These are phyloP conservation scores for Trichosporon coremiiforme DNA, from an alignment of 1,284 basidiomycete genomes.

Conservation along the genomic window DNA sequence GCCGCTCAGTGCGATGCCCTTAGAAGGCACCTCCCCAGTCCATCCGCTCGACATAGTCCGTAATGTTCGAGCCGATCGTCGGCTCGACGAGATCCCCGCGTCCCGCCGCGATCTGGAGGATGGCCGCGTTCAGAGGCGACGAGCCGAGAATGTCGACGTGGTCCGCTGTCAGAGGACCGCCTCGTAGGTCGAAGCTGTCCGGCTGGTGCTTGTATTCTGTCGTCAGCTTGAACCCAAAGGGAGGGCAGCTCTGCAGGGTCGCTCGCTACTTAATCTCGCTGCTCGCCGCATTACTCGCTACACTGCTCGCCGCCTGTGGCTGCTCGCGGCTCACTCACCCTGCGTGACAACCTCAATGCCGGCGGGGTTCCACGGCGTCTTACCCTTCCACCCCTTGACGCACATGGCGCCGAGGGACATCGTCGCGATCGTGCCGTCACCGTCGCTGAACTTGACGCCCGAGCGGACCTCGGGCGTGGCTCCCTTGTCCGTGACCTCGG, in stretches of 20 bases:
- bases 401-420: conserved; percentile 94
- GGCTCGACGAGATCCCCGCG: conserved; percentile 60
- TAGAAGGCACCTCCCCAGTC: conserved; percentile 62
- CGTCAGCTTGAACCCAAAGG: conserved; percentile 4
- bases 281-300: no score
- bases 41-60: conserved; percentile 72
- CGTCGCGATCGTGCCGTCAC: conserved; percentile 92
- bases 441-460: conserved; percentile 87
- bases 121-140: conserved; percentile 82
- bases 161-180: conserved; percentile 84
- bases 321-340: conserved; percentile 61
- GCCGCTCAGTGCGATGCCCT: not conserved
- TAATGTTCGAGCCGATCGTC: conserved; percentile 75
- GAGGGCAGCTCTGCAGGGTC: no score
- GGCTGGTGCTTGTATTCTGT: conserved; percentile 81
- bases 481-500: conserved; percentile 70
- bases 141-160: conserved; percentile 95
- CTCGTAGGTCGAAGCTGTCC: conserved; percentile 71
- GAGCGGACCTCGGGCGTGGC: conserved; percentile 69
- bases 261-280: not conserved
- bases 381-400: conserved; percentile 87
- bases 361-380: conserved; percentile 86
- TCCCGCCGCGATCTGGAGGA: conserved; percentile 68
- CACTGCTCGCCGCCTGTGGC: not conserved
- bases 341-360: conserved; percentile 83